A percentile compares a stretch with the other conserved stretches of the same genome.
These are phyloP conservation scores for Botrytis aclada DNA, from an alignment of 2,329 filamentous ascomycete species.

Conservation along the genomic window DNA sequence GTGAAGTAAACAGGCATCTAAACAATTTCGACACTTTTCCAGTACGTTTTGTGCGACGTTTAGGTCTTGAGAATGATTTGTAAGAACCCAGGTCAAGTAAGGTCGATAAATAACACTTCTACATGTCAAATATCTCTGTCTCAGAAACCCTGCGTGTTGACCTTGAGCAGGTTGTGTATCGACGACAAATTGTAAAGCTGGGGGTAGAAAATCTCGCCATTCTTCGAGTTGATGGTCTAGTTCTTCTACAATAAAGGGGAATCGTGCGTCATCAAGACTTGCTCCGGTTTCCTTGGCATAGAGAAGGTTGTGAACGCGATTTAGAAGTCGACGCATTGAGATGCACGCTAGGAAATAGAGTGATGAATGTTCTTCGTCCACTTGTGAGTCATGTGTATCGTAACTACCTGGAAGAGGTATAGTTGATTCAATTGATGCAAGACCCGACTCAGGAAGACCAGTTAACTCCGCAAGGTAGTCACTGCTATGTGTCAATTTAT, in stretches of 20 bases:
- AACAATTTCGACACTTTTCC: slow-evolving; percentile 44
- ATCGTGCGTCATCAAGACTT: slow-evolving; percentile 44
- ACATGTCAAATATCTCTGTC: slow-evolving; percentile 51
- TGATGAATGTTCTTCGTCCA: slow-evolving; percentile 44
- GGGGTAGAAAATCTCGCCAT: slow-evolving; percentile 47
- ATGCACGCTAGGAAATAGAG: slow-evolving; percentile 54
- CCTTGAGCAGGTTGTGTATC: slow-evolving; percentile 37
- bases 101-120: slow-evolving; percentile 52
- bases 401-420: slow-evolving; percentile 48
- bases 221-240: slow-evolving; percentile 49
- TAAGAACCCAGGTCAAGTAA: slow-evolving; percentile 47
- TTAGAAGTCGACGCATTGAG: slow-evolving; percentile 48
- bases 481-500: slow-evolving; percentile 33
- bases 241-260: slow-evolving; percentile 48
- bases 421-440: slow-evolving; percentile 50
- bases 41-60: slow-evolving; percentile 34
- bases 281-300: slow-evolving; percentile 48
- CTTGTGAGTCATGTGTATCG: slow-evolving; percentile 42
- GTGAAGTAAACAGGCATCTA: slow-evolving; percentile 49
- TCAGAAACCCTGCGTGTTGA: slow-evolving; percentile 47
- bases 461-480: slow-evolving; percentile 53
- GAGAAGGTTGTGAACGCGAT: slow-evolving; percentile 48
- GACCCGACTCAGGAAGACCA: slow-evolving; percentile 48
- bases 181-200: slow-evolving; percentile 44
- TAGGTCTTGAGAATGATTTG: slow-evolving; percentile 20